Conservation (phyloP, 495 filamentous ascomycete genomes). For the Tetracladium marchalianum region DNA sequence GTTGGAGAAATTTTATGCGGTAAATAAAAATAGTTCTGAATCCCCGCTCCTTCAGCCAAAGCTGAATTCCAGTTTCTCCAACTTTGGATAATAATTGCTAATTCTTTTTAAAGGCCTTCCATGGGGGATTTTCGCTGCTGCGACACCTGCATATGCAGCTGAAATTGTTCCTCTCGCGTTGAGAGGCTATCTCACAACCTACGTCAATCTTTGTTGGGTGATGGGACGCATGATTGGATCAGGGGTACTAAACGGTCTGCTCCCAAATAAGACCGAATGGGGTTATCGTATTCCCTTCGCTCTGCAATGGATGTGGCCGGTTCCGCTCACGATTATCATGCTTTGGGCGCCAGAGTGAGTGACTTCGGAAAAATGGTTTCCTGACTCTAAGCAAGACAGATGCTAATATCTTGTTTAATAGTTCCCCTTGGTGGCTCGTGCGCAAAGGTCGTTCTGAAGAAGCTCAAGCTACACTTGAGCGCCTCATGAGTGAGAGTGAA, state of each 20-base stretch:
- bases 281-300: slow-evolving; percentile 25
- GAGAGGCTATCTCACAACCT: slow-evolving; percentile 8
- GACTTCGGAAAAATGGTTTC: slow-evolving; percentile 45
- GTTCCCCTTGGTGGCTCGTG: slow-evolving; percentile 42
- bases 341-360: slow-evolving; percentile 35
- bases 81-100: slow-evolving; percentile 38
- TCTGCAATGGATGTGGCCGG: slow-evolving; percentile 35
- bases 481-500: slow-evolving; percentile 18
- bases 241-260: slow-evolving; percentile 42
- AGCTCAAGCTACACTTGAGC: slow-evolving; percentile 33
- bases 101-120: slow-evolving; percentile 40
- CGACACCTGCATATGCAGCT: slow-evolving; percentile 37
- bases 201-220: slow-evolving; percentile 54
- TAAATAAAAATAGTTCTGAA: slow-evolving; percentile 27
- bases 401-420: slow-evolving; percentile 23
- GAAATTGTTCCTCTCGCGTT: slow-evolving; percentile 13
- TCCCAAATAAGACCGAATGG: slow-evolving; percentile 32
- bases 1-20: slow-evolving; percentile 60
- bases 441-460: slow-evolving; percentile 40
- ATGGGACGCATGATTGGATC: slow-evolving; percentile 54
- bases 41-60: slow-evolving; percentile 42
- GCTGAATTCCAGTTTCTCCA: slow-evolving; percentile 49
- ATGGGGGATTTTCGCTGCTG: slow-evolving; percentile 53
- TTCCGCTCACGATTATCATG: slow-evolving; percentile 29
- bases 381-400: too few species aligned